Conservation (phyloP, 495 filamentous ascomycete genomes). For the Umbilicaria muhlenbergii region DNA sequence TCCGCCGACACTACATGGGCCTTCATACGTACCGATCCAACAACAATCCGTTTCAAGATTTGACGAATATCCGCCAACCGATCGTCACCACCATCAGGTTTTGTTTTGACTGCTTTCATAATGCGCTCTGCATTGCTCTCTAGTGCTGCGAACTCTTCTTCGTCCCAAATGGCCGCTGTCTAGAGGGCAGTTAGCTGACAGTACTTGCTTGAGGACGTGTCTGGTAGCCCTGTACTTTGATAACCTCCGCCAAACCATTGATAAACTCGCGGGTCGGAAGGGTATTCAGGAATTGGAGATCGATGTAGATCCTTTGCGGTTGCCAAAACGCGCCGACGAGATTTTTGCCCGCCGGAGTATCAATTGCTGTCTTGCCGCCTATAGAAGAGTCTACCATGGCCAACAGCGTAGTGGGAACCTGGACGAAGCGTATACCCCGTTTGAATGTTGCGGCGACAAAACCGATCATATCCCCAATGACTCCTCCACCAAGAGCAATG, state of each 20-base stretch:
- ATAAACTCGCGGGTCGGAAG: constrained; percentile 87
- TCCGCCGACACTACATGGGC: constrained; percentile 85
- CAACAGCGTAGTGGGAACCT: constrained; percentile 87
- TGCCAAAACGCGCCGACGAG: constrained; percentile 95
- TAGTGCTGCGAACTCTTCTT: constrained; percentile 69
- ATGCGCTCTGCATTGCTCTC: constrained; percentile 68
- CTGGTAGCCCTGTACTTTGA: constrained; percentile 39
- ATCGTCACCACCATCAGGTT: constrained; percentile 32
- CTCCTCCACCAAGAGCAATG: constrained; percentile 90
- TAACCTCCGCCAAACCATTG: constrained; percentile 97
- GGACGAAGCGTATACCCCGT: constrained; percentile 89
- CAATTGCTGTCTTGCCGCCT: constrained; percentile 96
- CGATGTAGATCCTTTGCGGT: constrained; percentile 82
- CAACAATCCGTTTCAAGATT: constrained; percentile 70
- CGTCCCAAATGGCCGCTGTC: constrained; percentile 92
- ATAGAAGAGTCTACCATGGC: constrained; percentile 98
- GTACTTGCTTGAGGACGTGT: not conserved
- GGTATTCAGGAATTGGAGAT: constrained; percentile 82
- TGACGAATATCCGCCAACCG: constrained; percentile 54
- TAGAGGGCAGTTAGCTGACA: constrained; percentile 11
- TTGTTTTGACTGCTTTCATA: constrained; percentile 49
- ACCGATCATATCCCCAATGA: constrained; percentile 95
- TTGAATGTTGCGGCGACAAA: constrained; percentile 97
- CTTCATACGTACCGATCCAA: constrained; percentile 82
- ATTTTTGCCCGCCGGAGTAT: constrained; percentile 94